A percentile compares a stretch with the other conserved stretches of the same genome.
Evolutionary conservation across 805 yeast species (phyloP).

Genomic region (Suhomyces pyralidae): DNA sequence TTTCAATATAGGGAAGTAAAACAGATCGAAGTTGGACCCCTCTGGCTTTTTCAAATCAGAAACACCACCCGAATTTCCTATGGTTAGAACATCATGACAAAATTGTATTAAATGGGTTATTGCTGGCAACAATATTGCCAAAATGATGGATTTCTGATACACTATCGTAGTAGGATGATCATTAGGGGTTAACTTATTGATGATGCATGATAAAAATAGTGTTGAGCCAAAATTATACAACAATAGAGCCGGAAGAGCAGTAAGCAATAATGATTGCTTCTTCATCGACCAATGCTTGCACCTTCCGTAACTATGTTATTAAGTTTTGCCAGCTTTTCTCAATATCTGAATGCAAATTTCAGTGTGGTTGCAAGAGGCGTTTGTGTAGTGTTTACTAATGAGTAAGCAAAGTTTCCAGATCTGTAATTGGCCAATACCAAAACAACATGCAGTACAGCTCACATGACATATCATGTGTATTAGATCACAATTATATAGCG

Average conservation of each 20-base stretch:
- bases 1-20: slow-evolving; percentile 16
- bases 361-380: not conserved
- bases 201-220: slow-evolving; percentile 6
- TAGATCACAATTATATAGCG: not conserved
- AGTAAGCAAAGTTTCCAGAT: not conserved
- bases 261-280: not conserved
- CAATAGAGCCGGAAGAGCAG: not conserved
- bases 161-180: slow-evolving; percentile 2
- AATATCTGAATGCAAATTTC: not conserved
- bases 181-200: slow-evolving; percentile 8
- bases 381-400: not conserved
- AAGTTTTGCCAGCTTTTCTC: not conserved
- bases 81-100: slow-evolving; percentile 12
- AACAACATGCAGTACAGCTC: not conserved
- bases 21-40: slow-evolving; percentile 7
- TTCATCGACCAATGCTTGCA: not conserved
- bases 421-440: not conserved
- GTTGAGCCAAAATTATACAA: not conserved
- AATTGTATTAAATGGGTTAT: slow-evolving; percentile 7
- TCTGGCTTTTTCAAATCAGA: not conserved
- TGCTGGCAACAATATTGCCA: slow-evolving; percentile 7
- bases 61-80: slow-evolving; percentile 1
- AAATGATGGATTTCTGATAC: slow-evolving; percentile 8
- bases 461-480: not conserved
- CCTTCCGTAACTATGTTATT: not conserved